Evolutionary conservation across 257 asterid genomes (phyloP), one percentile per base, ranked within the genome.

Genomic region (Lycium ferocissimum): DNA sequence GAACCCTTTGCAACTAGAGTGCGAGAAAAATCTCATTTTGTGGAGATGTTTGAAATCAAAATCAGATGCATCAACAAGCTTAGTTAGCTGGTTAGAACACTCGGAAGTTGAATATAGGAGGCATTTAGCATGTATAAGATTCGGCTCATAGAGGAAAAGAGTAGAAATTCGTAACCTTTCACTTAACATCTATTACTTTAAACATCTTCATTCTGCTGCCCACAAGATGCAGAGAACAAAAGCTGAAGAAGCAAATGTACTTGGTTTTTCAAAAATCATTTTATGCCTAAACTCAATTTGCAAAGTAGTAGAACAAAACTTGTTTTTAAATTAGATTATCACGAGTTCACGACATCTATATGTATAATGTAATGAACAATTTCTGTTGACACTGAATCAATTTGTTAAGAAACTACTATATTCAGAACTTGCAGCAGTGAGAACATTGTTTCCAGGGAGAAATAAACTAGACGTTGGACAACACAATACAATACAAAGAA

Each of bases 381-480:
- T 75, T 75, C 6, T 49, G n/a, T 7, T 49, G 61, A 71, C 2
- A 75, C 11, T 49, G 43, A 75, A 13, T 75, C 7, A 9, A 22
- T 20, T 49, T 75, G 62, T 13, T 45, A 6, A 1, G 37, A 10
- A 72, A 72, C 40, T 12, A 49, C 20, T 6, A 75, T 51, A 75
- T 51, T 75, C 62, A 49, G 62, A 12, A 49, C 8, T 75, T 75
- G 62, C 81, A 75, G 5, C 81, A 75, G 62, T 49, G 43, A 49
- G 81, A 75, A 49, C 62, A 49, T 49, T 49, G 20, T 13, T 22
- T 9, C 7, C 40, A 49, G n/a, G 62, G 18, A 22, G 61, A 6
- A 75, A 75, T 49, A 75, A 12, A 49, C 43, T 22, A 26, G 14
- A 3, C 1, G 18, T n/a, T n/a, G n/a, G n/a, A n/a, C n/a, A n/a